A percentile compares a stretch with the other conserved stretches of the same genome.
Conservation (phyloP, 345 rosid genomes). For the Moricandia moricandioides region DNA sequence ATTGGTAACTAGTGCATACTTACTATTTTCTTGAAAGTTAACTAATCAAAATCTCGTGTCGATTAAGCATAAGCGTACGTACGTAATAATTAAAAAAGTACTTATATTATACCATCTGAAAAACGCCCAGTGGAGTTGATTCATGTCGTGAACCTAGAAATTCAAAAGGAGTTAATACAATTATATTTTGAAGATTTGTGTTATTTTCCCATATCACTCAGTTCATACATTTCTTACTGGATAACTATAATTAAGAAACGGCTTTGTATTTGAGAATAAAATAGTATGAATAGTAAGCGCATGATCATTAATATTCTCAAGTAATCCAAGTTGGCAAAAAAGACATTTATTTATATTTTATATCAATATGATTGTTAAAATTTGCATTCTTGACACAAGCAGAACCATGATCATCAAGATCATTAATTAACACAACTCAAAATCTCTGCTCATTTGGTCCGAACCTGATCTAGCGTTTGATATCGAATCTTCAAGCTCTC, state of each 20-base stretch:
- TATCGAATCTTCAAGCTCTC: conserved; percentile 20
- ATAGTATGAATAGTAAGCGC: conserved; percentile 4
- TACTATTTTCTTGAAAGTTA: conserved; percentile 4
- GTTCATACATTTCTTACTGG: neutral
- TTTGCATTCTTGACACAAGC: conserved; percentile 16
- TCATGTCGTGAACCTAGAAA: neutral
- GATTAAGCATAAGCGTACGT: neutral
- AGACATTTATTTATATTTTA: conserved; percentile 13
- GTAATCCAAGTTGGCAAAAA: conserved; percentile 23
- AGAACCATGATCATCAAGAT: conserved; percentile 10
- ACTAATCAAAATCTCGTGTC: conserved; percentile 3
- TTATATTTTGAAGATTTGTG: neutral
- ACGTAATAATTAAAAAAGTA: neutral
- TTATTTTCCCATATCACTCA: neutral
- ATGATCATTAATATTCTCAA: conserved; percentile 6
- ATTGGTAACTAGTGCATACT: neutral
- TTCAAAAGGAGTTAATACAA: no score
- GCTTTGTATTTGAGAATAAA: conserved; percentile 1
- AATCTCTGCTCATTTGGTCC: conserved; percentile 10
- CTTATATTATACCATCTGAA: neutral
- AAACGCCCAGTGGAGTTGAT: neutral
- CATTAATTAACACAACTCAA: conserved; percentile 26
- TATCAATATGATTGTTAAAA: conserved; percentile 18
- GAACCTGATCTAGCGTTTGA: conserved; percentile 35
- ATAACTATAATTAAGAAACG: neutral